Conservation (phyloP, 2,329 filamentous ascomycete genomes). For the Diaporthe sp. region DNA sequence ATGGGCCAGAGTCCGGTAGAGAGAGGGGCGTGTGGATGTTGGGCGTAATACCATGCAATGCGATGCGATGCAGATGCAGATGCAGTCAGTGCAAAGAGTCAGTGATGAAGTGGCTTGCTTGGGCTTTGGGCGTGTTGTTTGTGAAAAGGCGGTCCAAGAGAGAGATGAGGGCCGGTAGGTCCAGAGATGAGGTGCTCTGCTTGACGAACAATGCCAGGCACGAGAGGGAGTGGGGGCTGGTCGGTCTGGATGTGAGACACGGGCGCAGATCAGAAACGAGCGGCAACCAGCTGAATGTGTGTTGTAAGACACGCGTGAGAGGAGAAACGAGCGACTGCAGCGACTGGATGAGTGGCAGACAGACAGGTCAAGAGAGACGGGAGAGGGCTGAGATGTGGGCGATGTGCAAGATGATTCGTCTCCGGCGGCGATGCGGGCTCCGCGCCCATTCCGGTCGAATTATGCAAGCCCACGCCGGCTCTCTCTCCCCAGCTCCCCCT, state of each 20-base stretch:
- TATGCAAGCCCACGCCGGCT: constrained; percentile 19
- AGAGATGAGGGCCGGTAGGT: constrained; percentile 1
- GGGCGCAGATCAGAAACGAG: constrained; percentile 36
- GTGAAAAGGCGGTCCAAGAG: background rate
- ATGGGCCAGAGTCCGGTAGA: constrained; percentile 35
- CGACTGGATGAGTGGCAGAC: constrained; percentile 17
- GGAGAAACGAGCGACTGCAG: constrained; percentile 10
- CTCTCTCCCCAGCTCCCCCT: background rate
- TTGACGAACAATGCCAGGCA: constrained; percentile 14
- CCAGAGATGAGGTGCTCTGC: constrained; percentile 17
- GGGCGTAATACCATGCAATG: constrained; percentile 15
- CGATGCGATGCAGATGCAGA: constrained; percentile 22
- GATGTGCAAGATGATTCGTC: constrained; percentile 36
- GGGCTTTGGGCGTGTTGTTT: constrained; percentile 11
- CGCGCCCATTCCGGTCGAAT: constrained; percentile 14
- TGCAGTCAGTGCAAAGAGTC: constrained; percentile 26
- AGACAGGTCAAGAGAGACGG: background rate
- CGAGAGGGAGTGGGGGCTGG: constrained; percentile 2
- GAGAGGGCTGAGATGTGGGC: constrained; percentile 21
- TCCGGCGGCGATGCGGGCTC: constrained; percentile 3
- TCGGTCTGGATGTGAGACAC: constrained; percentile 27
- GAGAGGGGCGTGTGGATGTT: constrained; percentile 38
- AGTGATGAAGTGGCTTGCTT: constrained; percentile 20
- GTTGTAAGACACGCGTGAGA: constrained; percentile 27
- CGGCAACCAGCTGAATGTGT: constrained; percentile 5